Percentiles rank a stretch among this genome's conserved stretches.
Evolutionary conservation across 345 rosid genomes (phyloP).

Genomic region (Eutrema japonicum): DNA sequence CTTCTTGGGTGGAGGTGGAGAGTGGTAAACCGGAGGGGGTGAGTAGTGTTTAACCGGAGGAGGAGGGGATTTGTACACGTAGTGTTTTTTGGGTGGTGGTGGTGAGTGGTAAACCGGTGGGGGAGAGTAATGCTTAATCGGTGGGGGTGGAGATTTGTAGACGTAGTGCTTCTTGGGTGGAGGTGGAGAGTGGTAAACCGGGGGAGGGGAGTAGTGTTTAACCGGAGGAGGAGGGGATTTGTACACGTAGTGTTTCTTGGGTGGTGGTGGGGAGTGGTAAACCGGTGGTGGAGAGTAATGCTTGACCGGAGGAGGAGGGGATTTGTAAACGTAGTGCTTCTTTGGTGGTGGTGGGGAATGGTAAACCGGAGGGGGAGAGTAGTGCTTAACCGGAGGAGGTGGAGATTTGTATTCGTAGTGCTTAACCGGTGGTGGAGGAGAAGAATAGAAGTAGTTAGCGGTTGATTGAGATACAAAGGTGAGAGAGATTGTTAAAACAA

Average conservation of each 20-base stretch:
- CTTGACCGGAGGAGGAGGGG: conserved; percentile 44
- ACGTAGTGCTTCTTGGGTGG: conserved; percentile 41
- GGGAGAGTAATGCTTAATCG: conserved; percentile 32
- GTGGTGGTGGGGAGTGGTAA: conserved; percentile 43
- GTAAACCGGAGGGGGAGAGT: conserved; percentile 41
- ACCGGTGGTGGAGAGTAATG: conserved; percentile 37
- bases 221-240: conserved; percentile 43
- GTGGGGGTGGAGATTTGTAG: conserved; percentile 42
- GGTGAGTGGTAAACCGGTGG: conserved; percentile 37
- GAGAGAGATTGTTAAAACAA: conserved; percentile 41
- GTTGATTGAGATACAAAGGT: conserved; percentile 36
- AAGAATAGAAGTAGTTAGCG: conserved; percentile 43
- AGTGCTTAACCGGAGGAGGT: conserved; percentile 40
- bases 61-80: conserved; percentile 33
- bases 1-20: conserved; percentile 32
- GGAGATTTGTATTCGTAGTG: conserved; percentile 39
- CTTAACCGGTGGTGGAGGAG: conserved; percentile 49
- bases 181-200: conserved; percentile 41
- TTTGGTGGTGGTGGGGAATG: conserved; percentile 41
- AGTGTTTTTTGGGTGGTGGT: conserved; percentile 41
- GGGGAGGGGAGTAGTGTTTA: conserved; percentile 21
- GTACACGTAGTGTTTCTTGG: conserved; percentile 38
- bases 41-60: conserved; percentile 34
- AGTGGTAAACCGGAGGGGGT: conserved; percentile 29
- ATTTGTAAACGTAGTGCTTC: conserved; percentile 38